Evolutionary conservation across 2,329 filamentous ascomycete genomes (phyloP), one percentile per base, ranked within the genome.

Genomic region (Penicillium janthinellum): DNA sequence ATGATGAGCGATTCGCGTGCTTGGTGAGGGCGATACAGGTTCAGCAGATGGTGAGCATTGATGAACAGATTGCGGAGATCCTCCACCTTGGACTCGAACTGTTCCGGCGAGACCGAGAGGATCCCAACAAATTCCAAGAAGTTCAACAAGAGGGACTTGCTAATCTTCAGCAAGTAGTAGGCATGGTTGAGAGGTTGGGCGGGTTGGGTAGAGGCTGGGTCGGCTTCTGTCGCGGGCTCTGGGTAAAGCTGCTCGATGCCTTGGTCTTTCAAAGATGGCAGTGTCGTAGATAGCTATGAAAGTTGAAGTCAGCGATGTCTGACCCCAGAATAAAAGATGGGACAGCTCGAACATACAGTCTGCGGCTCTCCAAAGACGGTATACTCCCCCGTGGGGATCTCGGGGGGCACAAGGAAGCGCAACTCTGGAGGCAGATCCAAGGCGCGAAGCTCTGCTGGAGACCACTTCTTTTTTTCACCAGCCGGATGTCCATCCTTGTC

Each of bases 1-100:
- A 89, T 78, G 35, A 96, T 96, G 59, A 96, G 81, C 31, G 89
- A 92, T 79, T 97, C 93, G 47, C 94, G 81, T 25, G 93, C 92
- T 78, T 98, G 94, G 73, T 97, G 93, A 10, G 93, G 93, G 35
- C 94, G 85, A 77, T 96, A 98, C 75, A 96, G 89, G 75, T 99
- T 99, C 65, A 98, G 87, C 56, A 96, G 84, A 71, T 96, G 91
- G 77, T 97, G 92, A 71, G 96, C 90, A 75, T 98, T 98, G 75
- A 94, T 88, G 64, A 96, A 89, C 31, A 98, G 79, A 15, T 89
- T 92, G 69, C 90, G 84, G 35, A 99, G 78, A 74, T 98, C 90
- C 47, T 86, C 82, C 48, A 94, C 83, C 73, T 96, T 96, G 44
- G 86, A 83, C 28, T 84, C 81, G 54, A 87, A 89, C 73, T 89